A percentile compares a stretch with the other conserved stretches of the same genome.
Evolutionary conservation across 257 asterid species (phyloP).

Genomic region (Gynochthodes officinalis): DNA sequence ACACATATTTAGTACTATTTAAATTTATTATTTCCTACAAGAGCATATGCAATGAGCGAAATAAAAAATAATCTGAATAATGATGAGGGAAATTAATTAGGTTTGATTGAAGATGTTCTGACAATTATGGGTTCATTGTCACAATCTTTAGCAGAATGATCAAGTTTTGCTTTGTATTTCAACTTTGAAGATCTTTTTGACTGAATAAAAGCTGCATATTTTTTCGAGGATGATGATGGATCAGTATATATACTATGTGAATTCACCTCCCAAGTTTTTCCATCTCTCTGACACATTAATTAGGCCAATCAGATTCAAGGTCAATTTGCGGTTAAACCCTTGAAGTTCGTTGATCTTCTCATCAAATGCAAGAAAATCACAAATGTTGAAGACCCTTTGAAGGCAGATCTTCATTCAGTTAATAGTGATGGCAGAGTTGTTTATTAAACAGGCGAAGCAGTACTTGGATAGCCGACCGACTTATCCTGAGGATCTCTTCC

Average conservation of each 20-base stretch:
- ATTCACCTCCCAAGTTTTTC: too few relatives aligned
- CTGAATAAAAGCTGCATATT: background rate
- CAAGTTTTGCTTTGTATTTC: background rate
- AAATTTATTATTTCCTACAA: too few relatives aligned
- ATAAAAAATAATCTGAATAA: too few relatives aligned
- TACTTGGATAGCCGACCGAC: slow-evolving; percentile 41
- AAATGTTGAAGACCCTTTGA: too few relatives aligned
- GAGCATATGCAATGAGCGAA: too few relatives aligned
- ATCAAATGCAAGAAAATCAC: too few relatives aligned
- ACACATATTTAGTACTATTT: too few relatives aligned
- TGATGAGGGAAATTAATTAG: too few relatives aligned
- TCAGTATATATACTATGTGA: too few relatives aligned
- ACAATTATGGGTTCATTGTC: background rate
- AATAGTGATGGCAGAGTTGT: slow-evolving; percentile 43
- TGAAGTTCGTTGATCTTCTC: too few relatives aligned
- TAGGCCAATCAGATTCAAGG: background rate
- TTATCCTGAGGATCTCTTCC: slow-evolving; percentile 53
- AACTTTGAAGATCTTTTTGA: background rate
- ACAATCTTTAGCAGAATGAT: background rate
- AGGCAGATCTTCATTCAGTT: too few relatives aligned
- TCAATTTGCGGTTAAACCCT: background rate
- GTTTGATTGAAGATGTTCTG: too few relatives aligned
- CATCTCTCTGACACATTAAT: background rate
- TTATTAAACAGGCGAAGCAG: slow-evolving; percentile 45
- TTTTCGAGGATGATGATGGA: background rate